Percentiles rank a stretch among this genome's conserved stretches.
phyloP scores from a whole-genome alignment of 1,284 basidiomycete genomes.

The Malassezia furfur region DNA sequence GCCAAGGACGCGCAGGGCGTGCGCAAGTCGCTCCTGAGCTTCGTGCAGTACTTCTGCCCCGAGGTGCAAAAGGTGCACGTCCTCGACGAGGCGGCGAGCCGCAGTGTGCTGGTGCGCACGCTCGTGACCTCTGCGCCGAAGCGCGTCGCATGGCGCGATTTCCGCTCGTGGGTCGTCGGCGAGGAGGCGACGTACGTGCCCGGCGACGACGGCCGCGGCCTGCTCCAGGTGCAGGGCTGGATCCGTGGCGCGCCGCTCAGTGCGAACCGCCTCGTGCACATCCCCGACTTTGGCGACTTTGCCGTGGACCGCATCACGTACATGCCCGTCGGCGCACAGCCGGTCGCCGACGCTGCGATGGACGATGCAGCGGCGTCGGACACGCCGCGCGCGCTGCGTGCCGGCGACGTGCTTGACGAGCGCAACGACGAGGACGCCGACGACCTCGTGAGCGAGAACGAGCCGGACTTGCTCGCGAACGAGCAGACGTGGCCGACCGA shows the following conservation, averaged over 20 bases:
- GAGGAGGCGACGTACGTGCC: slow-evolving; percentile 53
- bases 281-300: slow-evolving; percentile 83
- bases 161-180: slow-evolving; percentile 67
- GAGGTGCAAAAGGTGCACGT: slow-evolving; percentile 57
- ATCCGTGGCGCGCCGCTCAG: slow-evolving; percentile 70
- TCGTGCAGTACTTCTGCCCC: slow-evolving; percentile 89
- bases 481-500: slow-evolving; percentile 99
- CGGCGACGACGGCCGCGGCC: slow-evolving; percentile 46
- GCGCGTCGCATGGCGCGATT: slow-evolving; percentile 71
- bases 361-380: neutral
- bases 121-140: slow-evolving; percentile 42
- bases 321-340: slow-evolving; percentile 14
- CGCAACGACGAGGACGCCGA: slow-evolving; percentile 61
- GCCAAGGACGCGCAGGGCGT: slow-evolving; percentile 35
- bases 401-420: slow-evolving; percentile 57
- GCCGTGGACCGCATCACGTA: slow-evolving; percentile 63
- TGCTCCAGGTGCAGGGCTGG: slow-evolving; percentile 68
- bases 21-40: slow-evolving; percentile 40
- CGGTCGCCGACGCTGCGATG: slow-evolving; percentile 16
- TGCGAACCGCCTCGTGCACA: slow-evolving; percentile 74
- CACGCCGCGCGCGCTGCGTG: slow-evolving; percentile 32
- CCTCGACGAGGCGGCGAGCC: slow-evolving; percentile 61
- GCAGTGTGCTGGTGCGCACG: slow-evolving; percentile 54
- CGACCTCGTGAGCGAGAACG: slow-evolving; percentile 76
- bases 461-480: slow-evolving; percentile 76